Evolutionary conservation across 2,329 filamentous ascomycete species (phyloP), one percentile per base, ranked within the genome.

Genomic region (Nannizziopsis barbatae): DNA sequence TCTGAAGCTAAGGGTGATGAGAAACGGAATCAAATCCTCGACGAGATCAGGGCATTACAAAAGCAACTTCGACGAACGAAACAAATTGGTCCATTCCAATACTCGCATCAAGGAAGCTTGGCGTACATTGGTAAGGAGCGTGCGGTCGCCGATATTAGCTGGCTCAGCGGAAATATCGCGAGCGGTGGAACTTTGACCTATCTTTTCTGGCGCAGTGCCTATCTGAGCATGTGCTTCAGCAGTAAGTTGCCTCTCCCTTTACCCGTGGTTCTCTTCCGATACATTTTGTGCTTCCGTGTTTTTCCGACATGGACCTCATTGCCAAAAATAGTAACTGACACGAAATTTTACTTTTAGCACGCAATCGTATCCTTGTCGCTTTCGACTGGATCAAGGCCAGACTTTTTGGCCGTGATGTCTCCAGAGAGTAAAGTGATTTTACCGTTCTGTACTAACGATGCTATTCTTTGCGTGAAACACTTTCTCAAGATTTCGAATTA

Each of bases 211-310:
- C 80, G 89, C 66, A 93, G 86, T 64, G 92, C 90, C 48, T 98
- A 98, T 70, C 75, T 98, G 67, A 95, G 87, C 76, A 98, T 98
- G 92, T 95, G 90, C 80, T 98, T 98, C 70, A 96, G 89, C 81
- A 89, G 87, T 92, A 78, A 81, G 86, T 84, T 57, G 52, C 31
- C 32, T 14, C 39, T 42, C 18, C 22, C 17, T 36, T 3, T 39
- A 32, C 32, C 2, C 27, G 12, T 15, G 5, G 7, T 15, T 39
- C 20, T 18, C 15, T 37, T 39, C 39, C 15, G 33, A 15, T 33
- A 5, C 31, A 14, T 46, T 12, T 31, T 11, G 32, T 17, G n/a
- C 32, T 37, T 11, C 8, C 10, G 30, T 44, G 17, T 42, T 47
- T 35, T 45, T 10, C 49, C 15, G 41, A 51, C 45, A 42, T 36